Percentiles rank a stretch among this genome's conserved stretches.
These are phyloP conservation scores for Lyophyllum shimeji DNA, from an alignment of 768 basidiomycete genomes.

Conservation along the genomic window DNA sequence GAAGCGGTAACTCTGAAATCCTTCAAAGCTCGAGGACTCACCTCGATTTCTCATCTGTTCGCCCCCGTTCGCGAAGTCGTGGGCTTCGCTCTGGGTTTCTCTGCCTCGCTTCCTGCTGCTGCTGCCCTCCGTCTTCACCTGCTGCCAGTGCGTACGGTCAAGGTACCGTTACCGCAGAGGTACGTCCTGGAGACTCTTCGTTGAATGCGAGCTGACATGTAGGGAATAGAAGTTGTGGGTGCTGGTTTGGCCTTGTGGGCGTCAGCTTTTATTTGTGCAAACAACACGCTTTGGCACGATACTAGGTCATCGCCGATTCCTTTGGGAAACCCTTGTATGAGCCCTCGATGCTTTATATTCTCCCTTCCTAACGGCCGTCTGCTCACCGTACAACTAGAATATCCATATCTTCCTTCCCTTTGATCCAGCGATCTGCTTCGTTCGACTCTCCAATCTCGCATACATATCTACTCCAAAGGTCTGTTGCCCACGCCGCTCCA, in stretches of 20 bases:
- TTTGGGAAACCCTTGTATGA: slow-evolving; percentile 20
- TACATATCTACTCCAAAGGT: background rate
- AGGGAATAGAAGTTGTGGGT: slow-evolving; percentile 27
- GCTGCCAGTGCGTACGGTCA: background rate
- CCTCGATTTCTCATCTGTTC: background rate
- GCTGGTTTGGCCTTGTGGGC: slow-evolving; percentile 38
- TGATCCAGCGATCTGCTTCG: background rate
- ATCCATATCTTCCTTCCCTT: background rate
- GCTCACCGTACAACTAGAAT: slow-evolving; percentile 2
- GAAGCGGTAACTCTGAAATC: background rate
- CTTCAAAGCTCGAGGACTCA: slow-evolving; percentile 12
- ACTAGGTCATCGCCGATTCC: slow-evolving; percentile 18
- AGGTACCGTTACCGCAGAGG: background rate
- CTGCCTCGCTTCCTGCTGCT: background rate
- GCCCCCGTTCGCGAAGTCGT: background rate
- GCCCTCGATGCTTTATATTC: slow-evolving; percentile 18
- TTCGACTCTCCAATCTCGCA: background rate
- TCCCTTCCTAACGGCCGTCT: slow-evolving; percentile 9
- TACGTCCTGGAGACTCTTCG: background rate
- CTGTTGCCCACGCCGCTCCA: background rate
- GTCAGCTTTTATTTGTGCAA: slow-evolving; percentile 35
- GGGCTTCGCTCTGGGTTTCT: background rate
- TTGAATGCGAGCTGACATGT: background rate
- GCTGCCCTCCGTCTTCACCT: background rate
- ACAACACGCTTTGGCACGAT: slow-evolving; percentile 30